Base-by-base conservation (phyloP, 2,329 filamentous ascomycete species). In the Metarhizium brunneum region DNA sequence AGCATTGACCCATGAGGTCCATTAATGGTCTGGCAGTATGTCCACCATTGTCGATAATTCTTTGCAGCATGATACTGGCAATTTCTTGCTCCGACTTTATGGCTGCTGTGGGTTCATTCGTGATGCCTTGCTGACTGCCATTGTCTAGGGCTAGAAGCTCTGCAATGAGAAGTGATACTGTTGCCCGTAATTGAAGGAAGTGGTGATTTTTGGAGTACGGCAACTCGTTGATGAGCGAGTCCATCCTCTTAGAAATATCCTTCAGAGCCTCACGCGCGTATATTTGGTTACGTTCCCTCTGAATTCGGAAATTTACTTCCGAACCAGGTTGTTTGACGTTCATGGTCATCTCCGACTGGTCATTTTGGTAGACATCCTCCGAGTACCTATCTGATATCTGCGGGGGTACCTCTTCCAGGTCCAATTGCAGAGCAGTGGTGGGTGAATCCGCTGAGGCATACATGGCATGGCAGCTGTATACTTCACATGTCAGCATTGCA, bases 401-500 rank as follows among this genome's bases (percentile, higher is more conserved):
- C 25, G 52, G n/a, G n/a, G 5, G 48, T 20, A 8, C 56, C 25
- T 60, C 61, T 8, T 57, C 55, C 30, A n/a, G 42, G 2, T 11
- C 35, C 20, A 56, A 55, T n/a, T 52, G 55, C 13, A 54, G 58
- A 47, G 53, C 56, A 16, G 68, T 61, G 11, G 78, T 61, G 11
- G 64, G 67, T 54, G 73, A 67, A 42, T 80, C 64, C 11, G 70
- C 77, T 52, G 66, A 65, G 54, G 68, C 72, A 64, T 80, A 80
- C 73, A 84, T 84, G 50, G 82, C 76, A 64, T 88, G 82, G 1
- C 85, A 76, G 58, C 87, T 83, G 67, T 90, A 92, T 53, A 96
- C 80, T 81, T 94, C 92, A 49, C 90, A 81, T 51, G 84, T 84
- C 62, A 92, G 85, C 73, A 95, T 81, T 14, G 87, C 87, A 14